phyloP scores from a whole-genome alignment of 441 rosid genomes.

The Brassica hybrid region DNA sequence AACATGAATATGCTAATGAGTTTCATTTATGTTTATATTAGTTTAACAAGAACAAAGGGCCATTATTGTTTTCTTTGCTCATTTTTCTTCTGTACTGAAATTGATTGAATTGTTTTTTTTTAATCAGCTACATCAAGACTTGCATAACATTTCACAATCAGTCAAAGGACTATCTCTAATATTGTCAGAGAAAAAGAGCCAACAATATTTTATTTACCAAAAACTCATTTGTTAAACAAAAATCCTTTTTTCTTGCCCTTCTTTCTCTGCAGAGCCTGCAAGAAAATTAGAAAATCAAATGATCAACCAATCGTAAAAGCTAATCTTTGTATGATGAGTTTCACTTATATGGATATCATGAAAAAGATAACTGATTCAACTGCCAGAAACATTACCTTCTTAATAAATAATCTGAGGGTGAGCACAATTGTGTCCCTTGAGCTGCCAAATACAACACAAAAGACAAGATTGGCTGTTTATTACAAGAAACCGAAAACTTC shows the following conservation, averaged over 20 bases:
- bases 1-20: background rate
- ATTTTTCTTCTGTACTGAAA: constrained; percentile 33
- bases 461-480: constrained; percentile 10
- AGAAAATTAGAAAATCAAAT: constrained; percentile 14
- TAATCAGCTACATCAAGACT: constrained; percentile 37
- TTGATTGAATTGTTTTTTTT: constrained; percentile 20
- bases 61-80: constrained; percentile 1
- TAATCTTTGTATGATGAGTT: constrained; percentile 11
- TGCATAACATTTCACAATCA: constrained; percentile 30
- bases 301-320: constrained; percentile 9
- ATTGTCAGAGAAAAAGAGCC: constrained; percentile 29
- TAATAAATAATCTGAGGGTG: constrained; percentile 74
- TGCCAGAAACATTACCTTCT: constrained; percentile 60
- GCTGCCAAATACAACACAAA: constrained; percentile 58
- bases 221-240: constrained; percentile 68
- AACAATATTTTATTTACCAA: constrained; percentile 14
- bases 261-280: constrained; percentile 82
- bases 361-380: background rate
- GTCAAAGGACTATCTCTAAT: constrained; percentile 39
- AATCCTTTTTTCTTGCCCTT: constrained; percentile 79
- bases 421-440: constrained; percentile 89
- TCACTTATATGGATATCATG: background rate
- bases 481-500: background rate
- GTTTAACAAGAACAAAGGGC: background rate
- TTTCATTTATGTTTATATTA: background rate